phyloP scores from a whole-genome alignment of 176 grass and related monocot genomes.

The Bolboschoenus planiculmis region DNA sequence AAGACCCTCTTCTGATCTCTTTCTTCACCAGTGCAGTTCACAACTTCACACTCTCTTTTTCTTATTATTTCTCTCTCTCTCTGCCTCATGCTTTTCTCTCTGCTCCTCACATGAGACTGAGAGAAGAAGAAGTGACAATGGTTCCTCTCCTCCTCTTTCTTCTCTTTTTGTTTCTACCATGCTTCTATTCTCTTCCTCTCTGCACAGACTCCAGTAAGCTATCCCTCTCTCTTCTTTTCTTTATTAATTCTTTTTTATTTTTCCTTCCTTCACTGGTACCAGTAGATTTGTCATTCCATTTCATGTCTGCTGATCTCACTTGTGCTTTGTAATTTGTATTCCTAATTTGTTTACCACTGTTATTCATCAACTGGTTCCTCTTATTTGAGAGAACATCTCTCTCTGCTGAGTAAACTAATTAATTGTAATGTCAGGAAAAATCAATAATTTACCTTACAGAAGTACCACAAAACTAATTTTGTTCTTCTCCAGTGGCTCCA shows the following conservation, averaged over 20 bases:
- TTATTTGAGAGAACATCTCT: not conserved
- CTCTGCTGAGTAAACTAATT: not conserved
- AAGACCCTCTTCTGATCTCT: not conserved
- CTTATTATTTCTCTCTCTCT: not conserved
- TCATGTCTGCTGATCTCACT: not conserved
- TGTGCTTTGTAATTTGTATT: not conserved
- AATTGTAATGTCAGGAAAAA: not conserved
- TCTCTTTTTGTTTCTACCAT: not conserved
- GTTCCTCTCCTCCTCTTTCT: not conserved
- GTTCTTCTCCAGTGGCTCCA: constrained; percentile 31
- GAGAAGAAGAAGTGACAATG: not conserved
- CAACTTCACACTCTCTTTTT: not conserved
- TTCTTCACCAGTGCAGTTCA: not conserved
- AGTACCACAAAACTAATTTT: not conserved
- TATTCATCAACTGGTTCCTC: too few species aligned
- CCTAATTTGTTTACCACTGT: not conserved
- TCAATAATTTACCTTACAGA: not conserved
- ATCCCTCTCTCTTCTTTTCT: not conserved
- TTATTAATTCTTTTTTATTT: not conserved
- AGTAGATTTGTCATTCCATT: not conserved
- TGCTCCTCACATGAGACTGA: not conserved
- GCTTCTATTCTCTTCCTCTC: constrained; percentile 15
- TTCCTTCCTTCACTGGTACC: not conserved
- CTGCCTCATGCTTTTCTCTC: not conserved
- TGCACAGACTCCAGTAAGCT: constrained; percentile 25